Conservation (phyloP, 768 basidiomycete genomes). For the Suillus bovinus region DNA sequence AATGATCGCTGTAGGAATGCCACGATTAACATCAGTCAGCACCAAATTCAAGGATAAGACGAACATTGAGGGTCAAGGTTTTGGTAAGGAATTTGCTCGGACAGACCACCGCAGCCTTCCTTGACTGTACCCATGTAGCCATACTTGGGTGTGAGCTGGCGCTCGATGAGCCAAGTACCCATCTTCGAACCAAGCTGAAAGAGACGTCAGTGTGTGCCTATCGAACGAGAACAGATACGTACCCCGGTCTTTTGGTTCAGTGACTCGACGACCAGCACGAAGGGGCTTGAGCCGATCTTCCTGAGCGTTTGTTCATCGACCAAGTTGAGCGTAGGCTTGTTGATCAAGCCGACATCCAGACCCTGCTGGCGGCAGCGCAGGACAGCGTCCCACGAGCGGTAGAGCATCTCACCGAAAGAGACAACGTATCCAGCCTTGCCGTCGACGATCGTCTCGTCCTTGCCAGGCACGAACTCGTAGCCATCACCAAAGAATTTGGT, state of each 20-base stretch:
- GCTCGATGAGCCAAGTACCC: conserved; percentile 86
- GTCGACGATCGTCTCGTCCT: conserved; percentile 79
- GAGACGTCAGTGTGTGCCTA: background rate
- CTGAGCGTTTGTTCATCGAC: conserved; percentile 78
- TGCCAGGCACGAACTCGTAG: conserved; percentile 82
- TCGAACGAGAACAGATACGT: conserved; percentile 15
- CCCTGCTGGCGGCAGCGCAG: conserved; percentile 70
- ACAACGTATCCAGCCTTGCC: conserved; percentile 83
- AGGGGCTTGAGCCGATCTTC: conserved; percentile 73
- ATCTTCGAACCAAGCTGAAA: conserved; percentile 72
- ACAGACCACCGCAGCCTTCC: conserved; percentile 75
- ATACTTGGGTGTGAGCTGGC: conserved; percentile 76
- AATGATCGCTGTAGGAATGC: conserved; percentile 41
- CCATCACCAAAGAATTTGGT: conserved; percentile 62
- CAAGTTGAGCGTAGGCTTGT: conserved; percentile 82
- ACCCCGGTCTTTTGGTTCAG: conserved; percentile 89
- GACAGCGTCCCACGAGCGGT: conserved; percentile 83
- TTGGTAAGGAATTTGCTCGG: conserved; percentile 84
- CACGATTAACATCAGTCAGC: background rate
- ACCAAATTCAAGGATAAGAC: conserved; percentile 24
- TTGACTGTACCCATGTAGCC: conserved; percentile 79
- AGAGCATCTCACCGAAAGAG: conserved; percentile 85
- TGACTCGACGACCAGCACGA: conserved; percentile 85
- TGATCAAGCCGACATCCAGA: conserved; percentile 81
- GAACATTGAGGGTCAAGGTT: conserved; percentile 76